Base-by-base conservation (phyloP, 345 rosid species). In the Aethionema arabicum region DNA sequence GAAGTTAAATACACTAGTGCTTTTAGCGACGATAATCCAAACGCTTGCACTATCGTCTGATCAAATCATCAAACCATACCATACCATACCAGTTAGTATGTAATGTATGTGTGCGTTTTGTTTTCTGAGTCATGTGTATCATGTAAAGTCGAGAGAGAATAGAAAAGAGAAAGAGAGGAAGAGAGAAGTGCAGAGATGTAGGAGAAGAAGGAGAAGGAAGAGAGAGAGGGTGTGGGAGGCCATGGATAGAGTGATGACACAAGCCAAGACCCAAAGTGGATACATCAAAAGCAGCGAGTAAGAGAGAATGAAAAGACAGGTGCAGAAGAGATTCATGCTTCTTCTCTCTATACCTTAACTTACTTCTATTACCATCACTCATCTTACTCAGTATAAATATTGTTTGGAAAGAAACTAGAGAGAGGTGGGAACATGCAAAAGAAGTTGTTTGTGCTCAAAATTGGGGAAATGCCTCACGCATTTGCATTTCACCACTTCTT, bases 31-130 rank as follows among this genome's bases (percentile, higher is more conserved):
- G 76, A 81, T 8, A 81, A 86, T 33, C 71, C 89, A 2, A 73
- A 79, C 32, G 85, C 87, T 4, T 86, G 90, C 59, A 51, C 67
- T 47, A 40, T 86, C 56, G 82, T 84, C 87, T 86, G 73, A 79
- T 29, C 57, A 33, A n/a, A 2, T 51, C 7, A 8, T 15, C n/a
- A n/a, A n/a, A n/a, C n/a, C n/a, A n/a, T n/a, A n/a, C n/a, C n/a
- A n/a, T n/a, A n/a, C n/a, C n/a, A n/a, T n/a, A n/a, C n/a, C n/a
- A n/a, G n/a, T n/a, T n/a, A n/a, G n/a, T n/a, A n/a, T n/a, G n/a
- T n/a, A n/a, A n/a, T n/a, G n/a, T n/a, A n/a, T n/a, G n/a, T n/a
- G n/a, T 21, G 27, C 27, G 27, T 21, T 21, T 21, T 21, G 2
- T 21, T 21, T 21, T 21, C 27, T 2, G 27, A 37, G 55, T 45